Conservation (phyloP, 1,284 basidiomycete genomes). For the Irpex sp. region DNA sequence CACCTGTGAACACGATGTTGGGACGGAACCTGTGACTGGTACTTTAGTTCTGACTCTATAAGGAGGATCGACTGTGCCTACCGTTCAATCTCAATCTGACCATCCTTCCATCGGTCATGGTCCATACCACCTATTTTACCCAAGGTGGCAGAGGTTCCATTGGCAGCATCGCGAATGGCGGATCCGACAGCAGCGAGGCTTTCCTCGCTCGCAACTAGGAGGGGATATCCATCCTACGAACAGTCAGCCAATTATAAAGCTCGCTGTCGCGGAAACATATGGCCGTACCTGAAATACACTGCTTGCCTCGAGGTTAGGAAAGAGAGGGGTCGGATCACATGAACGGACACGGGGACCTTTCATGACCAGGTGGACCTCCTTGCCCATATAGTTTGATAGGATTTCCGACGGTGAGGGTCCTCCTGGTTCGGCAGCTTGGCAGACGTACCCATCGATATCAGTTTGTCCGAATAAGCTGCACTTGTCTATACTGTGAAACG, state of each 20-base stretch:
- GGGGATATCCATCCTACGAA: conserved; percentile 70
- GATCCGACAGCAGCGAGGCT: conserved; percentile 44
- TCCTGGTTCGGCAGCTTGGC: conserved; percentile 33
- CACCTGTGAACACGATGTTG: conserved; percentile 65
- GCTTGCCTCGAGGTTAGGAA: conserved; percentile 53
- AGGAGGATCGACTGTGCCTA: conserved; percentile 23
- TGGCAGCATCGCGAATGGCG: conserved; percentile 39
- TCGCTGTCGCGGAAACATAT: neutral
- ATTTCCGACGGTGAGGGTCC: conserved; percentile 42
- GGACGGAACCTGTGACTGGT: conserved; percentile 57
- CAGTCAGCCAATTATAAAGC: conserved; percentile 11
- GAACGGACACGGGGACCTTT: conserved; percentile 59
- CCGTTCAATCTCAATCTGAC: conserved; percentile 60
- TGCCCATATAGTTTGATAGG: conserved; percentile 57
- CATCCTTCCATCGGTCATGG: conserved; percentile 48
- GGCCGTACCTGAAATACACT: conserved; percentile 51
- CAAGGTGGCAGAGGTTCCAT: conserved; percentile 13
- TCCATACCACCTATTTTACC: conserved; percentile 45
- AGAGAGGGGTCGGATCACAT: conserved; percentile 47
- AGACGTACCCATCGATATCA: conserved; percentile 63
- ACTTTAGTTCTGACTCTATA: neutral
- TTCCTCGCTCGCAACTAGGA: conserved; percentile 65
- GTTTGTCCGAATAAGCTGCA: conserved; percentile 46
- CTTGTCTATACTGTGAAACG: conserved; percentile 43
- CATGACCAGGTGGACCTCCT: conserved; percentile 56